Base-by-base conservation (phyloP, 768 basidiomycete genomes). In the Austroboletus festivus region DNA sequence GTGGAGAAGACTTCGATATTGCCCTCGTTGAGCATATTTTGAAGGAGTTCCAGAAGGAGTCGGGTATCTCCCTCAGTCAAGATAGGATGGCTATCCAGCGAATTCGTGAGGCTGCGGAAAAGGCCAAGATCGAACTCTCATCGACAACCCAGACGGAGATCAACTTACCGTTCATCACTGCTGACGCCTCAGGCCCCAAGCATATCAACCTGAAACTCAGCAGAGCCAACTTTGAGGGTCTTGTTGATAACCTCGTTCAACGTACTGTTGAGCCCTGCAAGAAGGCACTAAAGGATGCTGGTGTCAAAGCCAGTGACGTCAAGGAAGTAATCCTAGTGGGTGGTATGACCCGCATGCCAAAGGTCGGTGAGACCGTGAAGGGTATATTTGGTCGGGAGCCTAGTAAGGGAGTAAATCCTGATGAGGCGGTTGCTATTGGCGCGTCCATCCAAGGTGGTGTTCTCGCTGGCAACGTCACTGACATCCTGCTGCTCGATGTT, bases 401-500 rank as follows among this genome's bases (percentile, higher is more conserved):
- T 19, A 88, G 84, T 72, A 99, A 98, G 79, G 95, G 95, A 70
- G 95, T 98, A 62, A 99, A 99, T 78, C 96, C 96, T 44, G 96
- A 99, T 56, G 95, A 98, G 73, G 96, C 96, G 46, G 96, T 98
- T 61, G 94, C 96, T 39, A 94, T 97, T 51, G 96, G 96, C 67
- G 96, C 96, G 33, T 85, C 95, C 37, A 95, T 99, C 58, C 96
- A 99, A 70, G 96, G 92, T 66, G 95, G 94, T 76, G 95, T 99
- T 48, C 80, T 99, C 39, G 88, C 94, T 50, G 96, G 96, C 38
- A 89, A 93, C 61, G 93, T 97, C 48, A 96, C 89, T 31, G 94
- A 97, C 63, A 93, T 97, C 56, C 78, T 97, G 0, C 83, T 99
- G 45, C 81, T 94, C 31, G 93, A 95, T 58, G 93, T 95, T 35